These are phyloP conservation scores for Sporothrix pseudoabietina DNA, from an alignment of 2,329 filamentous ascomycete species.

Conservation along the genomic window DNA sequence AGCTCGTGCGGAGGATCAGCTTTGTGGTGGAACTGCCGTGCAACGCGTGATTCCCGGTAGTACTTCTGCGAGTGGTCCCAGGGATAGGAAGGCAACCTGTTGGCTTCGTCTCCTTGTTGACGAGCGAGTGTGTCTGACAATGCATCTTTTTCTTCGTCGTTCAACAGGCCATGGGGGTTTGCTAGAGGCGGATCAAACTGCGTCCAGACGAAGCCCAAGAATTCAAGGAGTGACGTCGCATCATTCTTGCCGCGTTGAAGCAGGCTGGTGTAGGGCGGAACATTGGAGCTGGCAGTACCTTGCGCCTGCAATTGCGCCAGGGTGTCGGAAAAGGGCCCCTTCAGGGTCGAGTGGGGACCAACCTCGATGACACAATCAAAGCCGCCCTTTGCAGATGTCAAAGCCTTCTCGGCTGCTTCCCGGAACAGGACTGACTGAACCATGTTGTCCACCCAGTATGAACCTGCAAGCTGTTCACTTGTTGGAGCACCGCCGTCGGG, in stretches of 20 bases:
- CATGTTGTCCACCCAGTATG: constrained; percentile 42
- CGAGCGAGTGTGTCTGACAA: constrained; percentile 7
- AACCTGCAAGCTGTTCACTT: constrained; percentile 30
- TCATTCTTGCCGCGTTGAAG: constrained; percentile 41
- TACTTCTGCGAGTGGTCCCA: constrained; percentile 34
- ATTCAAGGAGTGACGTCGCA: constrained; percentile 40
- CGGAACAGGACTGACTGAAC: constrained; percentile 40
- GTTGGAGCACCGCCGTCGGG: constrained; percentile 33
- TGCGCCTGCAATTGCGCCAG: constrained; percentile 33
- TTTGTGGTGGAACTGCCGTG: constrained; percentile 28
- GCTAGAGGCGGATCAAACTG: constrained; percentile 37
- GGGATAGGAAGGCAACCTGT: constrained; percentile 34
- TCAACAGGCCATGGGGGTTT: constrained; percentile 35
- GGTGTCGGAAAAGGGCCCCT: constrained; percentile 32
- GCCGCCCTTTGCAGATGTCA: constrained; percentile 33
- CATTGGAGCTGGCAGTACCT: constrained; percentile 36
- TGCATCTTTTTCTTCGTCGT: constrained; percentile 34
- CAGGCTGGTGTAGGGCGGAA: constrained; percentile 41
- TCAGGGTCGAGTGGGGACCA: constrained; percentile 38
- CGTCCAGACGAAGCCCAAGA: constrained; percentile 43
- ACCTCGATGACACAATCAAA: constrained; percentile 43
- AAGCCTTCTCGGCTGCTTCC: constrained; percentile 20
- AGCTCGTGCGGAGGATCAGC: constrained; percentile 30
- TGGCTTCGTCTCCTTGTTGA: constrained; percentile 24
- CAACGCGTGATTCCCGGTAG: constrained; percentile 33